Evolutionary conservation across 1,139 yeast species (phyloP), one percentile per base, ranked within the genome.

Genomic region (Blastobotrys illinoisensis): DNA sequence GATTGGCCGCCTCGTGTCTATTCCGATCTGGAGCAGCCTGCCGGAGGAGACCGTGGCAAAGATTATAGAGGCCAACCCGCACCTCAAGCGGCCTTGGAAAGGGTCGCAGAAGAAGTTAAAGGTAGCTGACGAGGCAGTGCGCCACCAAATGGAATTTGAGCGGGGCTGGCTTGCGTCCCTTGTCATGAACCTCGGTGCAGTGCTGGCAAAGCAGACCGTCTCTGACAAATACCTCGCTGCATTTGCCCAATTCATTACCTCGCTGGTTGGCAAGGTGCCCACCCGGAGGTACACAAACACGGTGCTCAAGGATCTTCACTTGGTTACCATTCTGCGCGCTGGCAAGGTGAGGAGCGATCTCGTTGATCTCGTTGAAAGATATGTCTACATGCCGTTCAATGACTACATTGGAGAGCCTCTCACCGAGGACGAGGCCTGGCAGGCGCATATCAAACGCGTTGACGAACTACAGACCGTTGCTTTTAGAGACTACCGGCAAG

Each of bases 221-320:
- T 3, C 9, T 11, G 32, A 26, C 11, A 5, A 11, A 5, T 18
- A 44, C 5, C 57, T 53, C 50, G 47, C 50, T 44, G 49, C 61
- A 14, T 54, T 68, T 1, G 26, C 74, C 13, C 54, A 62, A 20
- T 56, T 77, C 19, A 50, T 77, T 18, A 59, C 67, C n/a, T 54
- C 62, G 11, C 57, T 75, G 1, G 53, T 78, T 6, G 72, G 79
- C 1, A 79, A 75, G 55, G 61, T 74, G 13, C 77, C 80, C 0
- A 72, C 81, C 0, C 66, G 82, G 55, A 60, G 72, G 48, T 75
- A 68, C 55, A 54, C 72, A 1, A 71, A 69, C 54, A 59, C 73
- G 0, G 47, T 78, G 5, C 36, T 78, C 44, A 67, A 69, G 44
- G 69, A 69, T 23, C 20, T 60, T 28, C 64, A 66, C 51, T 26